Base-by-base conservation (phyloP, 768 basidiomycete genomes). In the Coprinopsis cinerea region DNA sequence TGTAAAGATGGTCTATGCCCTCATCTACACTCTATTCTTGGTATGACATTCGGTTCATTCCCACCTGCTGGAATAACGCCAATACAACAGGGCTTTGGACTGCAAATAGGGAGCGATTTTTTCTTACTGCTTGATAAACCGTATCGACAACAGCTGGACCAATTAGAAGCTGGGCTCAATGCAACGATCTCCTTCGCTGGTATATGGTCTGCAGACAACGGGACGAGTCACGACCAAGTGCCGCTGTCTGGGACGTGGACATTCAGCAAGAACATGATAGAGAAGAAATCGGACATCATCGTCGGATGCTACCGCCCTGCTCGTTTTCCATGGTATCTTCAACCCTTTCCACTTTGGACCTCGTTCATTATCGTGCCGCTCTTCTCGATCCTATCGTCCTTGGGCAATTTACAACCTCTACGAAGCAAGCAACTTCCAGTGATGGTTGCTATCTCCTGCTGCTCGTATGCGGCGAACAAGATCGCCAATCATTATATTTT, bases 1-100 rank as follows among this genome's bases (percentile, higher is more conserved):
- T 53, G 87, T 90, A 53, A 88, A 88, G 65, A 86, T 92, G 83
- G 87, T 91, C 15, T 90, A 88, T 53, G 86, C 89, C n/a, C 72
- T 92, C 53, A 88, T 92, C 26, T 91, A 90, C 57, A 89, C 89
- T 0, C 68, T 91, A 5, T 92, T 90, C 62, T 64, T 92, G 61
- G 78, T 78, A 54, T 52, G 20, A 26, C 22, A 39, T 27, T 26
- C 11, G 23, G 32, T 30, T 7, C 20, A 7, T 25, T 24, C 18
- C 24, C 28, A 28, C 43, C 47, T 44, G 35, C 48, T 28, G 10
- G 30, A 11, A 24, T 10, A 40, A 25, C 17, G 17, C 15, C 25
- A 17, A 43, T 41, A 15, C 24, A 47, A 2, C 51, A 79, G 77
- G 89, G 89, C 2, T 91, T 92, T 60, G 88, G 87, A 45, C 70